A percentile compares a stretch with the other conserved stretches of the same genome.
phyloP scores from a whole-genome alignment of 1,284 basidiomycete genomes.

The Papiliotrema flavescens region DNA sequence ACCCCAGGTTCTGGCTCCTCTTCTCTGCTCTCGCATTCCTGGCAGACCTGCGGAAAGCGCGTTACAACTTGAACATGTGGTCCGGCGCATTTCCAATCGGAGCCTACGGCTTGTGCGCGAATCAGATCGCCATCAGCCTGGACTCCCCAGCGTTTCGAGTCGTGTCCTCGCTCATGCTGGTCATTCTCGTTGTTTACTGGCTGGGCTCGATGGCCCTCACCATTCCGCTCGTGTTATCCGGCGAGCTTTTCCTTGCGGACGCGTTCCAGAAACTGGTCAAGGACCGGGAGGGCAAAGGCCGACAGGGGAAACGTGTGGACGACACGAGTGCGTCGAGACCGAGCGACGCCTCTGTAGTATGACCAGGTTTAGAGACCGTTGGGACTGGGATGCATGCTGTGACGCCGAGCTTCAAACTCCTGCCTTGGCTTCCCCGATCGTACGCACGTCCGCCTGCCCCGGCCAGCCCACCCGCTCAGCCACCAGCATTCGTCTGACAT shows the following conservation, averaged over 20 bases:
- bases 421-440: too few species aligned
- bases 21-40: slow-evolving; percentile 14
- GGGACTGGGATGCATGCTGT: too few species aligned
- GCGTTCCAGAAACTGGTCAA: slow-evolving; percentile 8
- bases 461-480: not conserved
- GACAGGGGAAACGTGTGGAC: not conserved
- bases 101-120: slow-evolving; percentile 14
- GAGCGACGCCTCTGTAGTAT: too few species aligned
- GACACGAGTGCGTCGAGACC: not conserved
- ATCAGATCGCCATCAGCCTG: slow-evolving; percentile 16
- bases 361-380: too few species aligned
- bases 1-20: slow-evolving; percentile 19
- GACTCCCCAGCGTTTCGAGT: slow-evolving; percentile 17
- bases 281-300: not conserved
- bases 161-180: slow-evolving; percentile 10
- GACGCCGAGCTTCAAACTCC: too few species aligned
- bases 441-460: not conserved
- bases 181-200: slow-evolving; percentile 17
- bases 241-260: slow-evolving; percentile 16
- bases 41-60: slow-evolving; percentile 9
- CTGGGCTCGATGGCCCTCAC: slow-evolving; percentile 12
- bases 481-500: slow-evolving; percentile 2
- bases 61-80: slow-evolving; percentile 22
- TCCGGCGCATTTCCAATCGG: slow-evolving; percentile 17
- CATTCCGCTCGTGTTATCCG: slow-evolving; percentile 12